phyloP scores from a whole-genome alignment of 352 stramenopile genomes.

The Aphanomyces invadans region DNA sequence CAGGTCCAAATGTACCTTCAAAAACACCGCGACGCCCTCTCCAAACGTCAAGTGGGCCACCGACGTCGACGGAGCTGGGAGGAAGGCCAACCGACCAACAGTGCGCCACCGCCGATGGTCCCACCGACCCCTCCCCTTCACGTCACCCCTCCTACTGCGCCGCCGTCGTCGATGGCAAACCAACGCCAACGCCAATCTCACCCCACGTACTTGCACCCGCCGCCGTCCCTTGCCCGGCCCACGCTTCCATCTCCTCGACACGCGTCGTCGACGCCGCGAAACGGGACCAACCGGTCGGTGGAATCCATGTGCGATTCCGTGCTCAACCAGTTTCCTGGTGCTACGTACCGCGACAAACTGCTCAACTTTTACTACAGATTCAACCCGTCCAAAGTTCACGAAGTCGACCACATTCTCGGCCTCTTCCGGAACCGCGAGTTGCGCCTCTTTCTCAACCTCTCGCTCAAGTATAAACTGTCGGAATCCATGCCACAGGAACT shows the following conservation, averaged over 20 bases:
- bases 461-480: constrained; percentile 1
- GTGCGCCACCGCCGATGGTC: not conserved
- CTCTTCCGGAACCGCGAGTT: not conserved
- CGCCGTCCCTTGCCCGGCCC: not conserved
- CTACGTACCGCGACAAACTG: not conserved
- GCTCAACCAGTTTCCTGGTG: not conserved
- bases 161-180: too few species aligned
- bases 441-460: constrained; percentile 2
- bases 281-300: not conserved
- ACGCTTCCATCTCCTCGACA: not conserved
- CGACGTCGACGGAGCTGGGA: constrained; percentile 6
- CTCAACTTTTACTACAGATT: constrained; percentile 13
- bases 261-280: not conserved
- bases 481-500: not conserved
- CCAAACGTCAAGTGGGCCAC: not conserved
- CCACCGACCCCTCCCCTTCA: too few species aligned
- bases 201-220: not conserved
- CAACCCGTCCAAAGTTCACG: constrained; percentile 9
- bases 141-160: too few species aligned
- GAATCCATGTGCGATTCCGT: constrained; percentile 2
- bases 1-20: constrained; percentile 5
- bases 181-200: not conserved
- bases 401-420: constrained; percentile 1
- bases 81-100: not conserved
- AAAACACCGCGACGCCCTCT: not conserved